Base-by-base conservation (phyloP, 2,329 filamentous ascomycete species). In the Hypoxylon sp. region DNA sequence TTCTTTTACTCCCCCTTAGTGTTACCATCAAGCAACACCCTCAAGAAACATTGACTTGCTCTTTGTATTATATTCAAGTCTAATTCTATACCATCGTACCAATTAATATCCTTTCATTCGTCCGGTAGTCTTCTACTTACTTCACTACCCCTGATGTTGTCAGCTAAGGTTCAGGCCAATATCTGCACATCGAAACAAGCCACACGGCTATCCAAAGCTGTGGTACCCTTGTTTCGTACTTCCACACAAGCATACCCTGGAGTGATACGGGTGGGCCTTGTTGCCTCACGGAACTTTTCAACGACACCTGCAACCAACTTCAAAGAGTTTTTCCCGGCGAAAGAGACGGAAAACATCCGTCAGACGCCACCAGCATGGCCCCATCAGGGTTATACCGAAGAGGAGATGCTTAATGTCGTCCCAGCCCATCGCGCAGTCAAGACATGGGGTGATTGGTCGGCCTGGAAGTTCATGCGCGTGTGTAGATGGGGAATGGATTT, bases 401-500 rank as follows among this genome's bases (percentile, higher is more conserved):
- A 88, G 56, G 87, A 97, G 69, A 94, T 97, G 88, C 76, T 81
- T 16, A 72, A 72, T 13, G 82, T 97, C 38, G 76, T 78, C 34
- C 83, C 93, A 3, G 90, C 87, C 15, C 93, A 97, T 68, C 87
- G 93, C 16, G 71, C 86, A 60, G 84, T 89, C 1, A 79, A 84
- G 64, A 88, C 83, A 8, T 78, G 83, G 66, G 88, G 91, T 3
- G 94, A 99, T 69, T 86, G 83, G 75, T 73, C 88, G 3, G 94
- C 94, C 2, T 86, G 94, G 67, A 80, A 82, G 51, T 83, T 90
- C 58, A 87, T 97, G 37, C 84, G 89, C 5, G 60, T 91, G 15
- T 80, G 91, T 27, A 82, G 93, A 38, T 93, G 83, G 79, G 84
- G 84, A 7, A 90, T 95, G 73, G 93, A 97, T 68, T 73, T 87